Percentiles rank a stretch among this genome's conserved stretches.
These are phyloP conservation scores for Fusarium sp. DNA, from an alignment of 2,329 filamentous ascomycete species.

Conservation along the genomic window DNA sequence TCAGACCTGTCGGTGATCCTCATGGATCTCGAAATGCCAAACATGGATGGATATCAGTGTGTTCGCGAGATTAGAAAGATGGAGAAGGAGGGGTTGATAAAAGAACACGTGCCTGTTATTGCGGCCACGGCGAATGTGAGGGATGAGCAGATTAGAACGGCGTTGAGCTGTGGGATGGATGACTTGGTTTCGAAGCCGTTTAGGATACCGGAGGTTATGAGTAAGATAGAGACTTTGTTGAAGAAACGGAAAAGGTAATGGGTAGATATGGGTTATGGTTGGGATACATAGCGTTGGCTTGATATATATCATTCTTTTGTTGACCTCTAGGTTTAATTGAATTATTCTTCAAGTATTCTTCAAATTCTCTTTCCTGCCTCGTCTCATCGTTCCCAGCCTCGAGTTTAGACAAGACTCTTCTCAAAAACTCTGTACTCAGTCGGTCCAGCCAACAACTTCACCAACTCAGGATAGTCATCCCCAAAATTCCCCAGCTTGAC, in stretches of 20 bases:
- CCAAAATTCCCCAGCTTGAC: conserved; percentile 48
- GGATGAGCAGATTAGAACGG: conserved; percentile 61
- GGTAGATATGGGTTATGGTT: background rate
- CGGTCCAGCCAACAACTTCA: conserved; percentile 45
- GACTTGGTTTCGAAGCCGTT: conserved; percentile 72
- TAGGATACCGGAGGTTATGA: conserved; percentile 64
- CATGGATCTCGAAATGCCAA: conserved; percentile 65
- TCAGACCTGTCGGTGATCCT: conserved; percentile 56
- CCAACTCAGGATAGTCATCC: conserved; percentile 49
- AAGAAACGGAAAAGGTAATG: conserved; percentile 7
- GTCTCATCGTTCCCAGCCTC: too few relatives aligned
- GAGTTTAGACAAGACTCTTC: conserved; percentile 31
- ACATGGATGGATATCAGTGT: conserved; percentile 62
- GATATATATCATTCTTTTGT: background rate
- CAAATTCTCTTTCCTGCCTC: too few relatives aligned
- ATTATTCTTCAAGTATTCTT: too few relatives aligned
- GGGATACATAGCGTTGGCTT: background rate
- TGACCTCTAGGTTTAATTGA: too few relatives aligned
- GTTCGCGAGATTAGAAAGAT: conserved; percentile 57
- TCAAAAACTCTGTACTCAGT: conserved; percentile 50
- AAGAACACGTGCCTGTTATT: conserved; percentile 58
- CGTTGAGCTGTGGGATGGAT: conserved; percentile 59
- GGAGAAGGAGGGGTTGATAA: conserved; percentile 52
- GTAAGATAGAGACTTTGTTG: conserved; percentile 61
- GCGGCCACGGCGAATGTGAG: conserved; percentile 63